These are phyloP conservation scores for Cladosporium sp. DNA, from an alignment of 2,329 filamentous ascomycete genomes.

Conservation along the genomic window DNA sequence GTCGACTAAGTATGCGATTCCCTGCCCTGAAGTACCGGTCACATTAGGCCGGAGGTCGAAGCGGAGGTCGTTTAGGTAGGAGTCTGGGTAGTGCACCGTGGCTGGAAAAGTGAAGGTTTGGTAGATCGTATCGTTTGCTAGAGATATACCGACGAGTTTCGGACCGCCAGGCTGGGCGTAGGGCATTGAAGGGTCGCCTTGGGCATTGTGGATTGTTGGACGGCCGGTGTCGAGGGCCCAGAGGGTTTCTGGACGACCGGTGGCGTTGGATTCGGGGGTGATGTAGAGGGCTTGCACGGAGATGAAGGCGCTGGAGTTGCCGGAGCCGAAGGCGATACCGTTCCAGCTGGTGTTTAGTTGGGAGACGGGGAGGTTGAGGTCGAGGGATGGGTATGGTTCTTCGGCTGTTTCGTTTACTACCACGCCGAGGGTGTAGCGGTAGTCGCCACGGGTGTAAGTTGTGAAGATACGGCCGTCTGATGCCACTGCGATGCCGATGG, in stretches of 20 bases:
- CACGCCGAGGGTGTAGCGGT: conserved; percentile 51
- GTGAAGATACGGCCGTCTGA: conserved; percentile 46
- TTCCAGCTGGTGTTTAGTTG: conserved; percentile 43
- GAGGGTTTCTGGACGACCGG: conserved; percentile 42
- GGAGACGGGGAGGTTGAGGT: conserved; percentile 38
- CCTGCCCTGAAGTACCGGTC: conserved; percentile 39
- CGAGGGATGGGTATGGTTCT: conserved; percentile 46
- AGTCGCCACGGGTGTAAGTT: conserved; percentile 49
- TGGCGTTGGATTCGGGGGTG: conserved; percentile 37
- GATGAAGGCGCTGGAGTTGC: conserved; percentile 44
- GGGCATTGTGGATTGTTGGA: conserved; percentile 43
- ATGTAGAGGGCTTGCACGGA: conserved; percentile 50
- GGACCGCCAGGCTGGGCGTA: conserved; percentile 49
- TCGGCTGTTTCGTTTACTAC: conserved; percentile 51
- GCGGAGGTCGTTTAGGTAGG: conserved; percentile 50
- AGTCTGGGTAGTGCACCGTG: conserved; percentile 47
- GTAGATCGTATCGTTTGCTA: conserved; percentile 44
- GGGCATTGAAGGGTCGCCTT: conserved; percentile 42
- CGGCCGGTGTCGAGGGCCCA: conserved; percentile 50
- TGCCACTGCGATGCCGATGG: conserved; percentile 48
- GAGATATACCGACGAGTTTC: conserved; percentile 46
- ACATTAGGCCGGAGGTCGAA: conserved; percentile 47
- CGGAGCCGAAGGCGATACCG: conserved; percentile 47
- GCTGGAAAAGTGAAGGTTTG: conserved; percentile 45
- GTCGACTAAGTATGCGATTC: conserved; percentile 50